Evolutionary conservation across 345 rosid genomes (phyloP), one percentile per base, ranked within the genome.

Genomic region (Eucalyptus sideroxylon): DNA sequence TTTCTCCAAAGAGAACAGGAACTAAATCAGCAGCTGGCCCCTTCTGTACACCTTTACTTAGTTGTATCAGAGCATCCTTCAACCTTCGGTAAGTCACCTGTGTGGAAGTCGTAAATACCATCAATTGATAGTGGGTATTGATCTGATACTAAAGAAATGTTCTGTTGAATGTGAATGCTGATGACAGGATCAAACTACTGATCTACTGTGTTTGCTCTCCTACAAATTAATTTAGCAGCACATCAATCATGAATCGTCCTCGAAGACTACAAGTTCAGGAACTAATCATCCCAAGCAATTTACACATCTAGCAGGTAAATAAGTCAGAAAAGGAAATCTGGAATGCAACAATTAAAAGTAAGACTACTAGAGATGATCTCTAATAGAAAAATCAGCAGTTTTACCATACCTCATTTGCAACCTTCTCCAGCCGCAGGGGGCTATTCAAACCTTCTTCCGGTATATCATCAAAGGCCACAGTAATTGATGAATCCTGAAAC

Each of bases 11-110:
- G 89, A 98, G 91, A 19, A 97, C 98, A 89, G 99, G 99, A 50
- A 97, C 92, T 86, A 97, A 92, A 89, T 96, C 97, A 50, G 96
- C 91, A 92, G 99, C 99, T 87, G 99, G 98, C 80, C 99, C 99
- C 93, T 89, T 95, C 17, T 93, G 92, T 88, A 97, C 95, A 47
- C 97, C 99, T 95, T 96, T 98, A 87, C 99, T 97, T 89, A 98
- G 81, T 89, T 95, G 96, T 86, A 97, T 93, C 90, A 98, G 93
- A 27, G 98, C 94, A 92, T 96, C 98, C 93, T 97, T 98, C 99
- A 98, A 97, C 91, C 99, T 96, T 23, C 96, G 95, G 89, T 95
- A 97, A 23, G 99, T 97, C 55, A 98, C 96, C 98, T 96, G 93
- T 91, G 89, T 49, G 53, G 67, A 87, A 40, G 88, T 87, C 67